These are phyloP conservation scores for Amaranthus palmeri DNA, from an alignment of 148 eudicot species.

Conservation along the genomic window DNA sequence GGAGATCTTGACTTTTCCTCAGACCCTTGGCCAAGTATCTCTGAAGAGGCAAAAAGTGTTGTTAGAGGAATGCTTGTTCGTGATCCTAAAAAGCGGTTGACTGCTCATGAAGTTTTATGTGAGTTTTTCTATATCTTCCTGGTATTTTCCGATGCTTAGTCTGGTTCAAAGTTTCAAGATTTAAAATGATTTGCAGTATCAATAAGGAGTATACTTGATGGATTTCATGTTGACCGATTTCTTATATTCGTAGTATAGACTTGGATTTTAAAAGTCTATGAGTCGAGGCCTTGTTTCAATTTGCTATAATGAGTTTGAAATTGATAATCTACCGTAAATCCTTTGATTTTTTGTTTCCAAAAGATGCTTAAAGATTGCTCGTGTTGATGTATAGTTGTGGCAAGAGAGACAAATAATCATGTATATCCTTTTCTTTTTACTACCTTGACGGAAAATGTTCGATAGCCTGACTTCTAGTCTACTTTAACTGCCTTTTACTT, in stretches of 20 bases:
- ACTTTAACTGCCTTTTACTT: not conserved
- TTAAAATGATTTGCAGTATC: no score
- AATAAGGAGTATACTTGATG: not conserved
- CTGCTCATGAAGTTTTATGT: slow-evolving; percentile 87
- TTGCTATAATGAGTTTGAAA: not conserved
- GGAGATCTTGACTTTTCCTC: slow-evolving; percentile 85
- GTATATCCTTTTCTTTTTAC: not conserved
- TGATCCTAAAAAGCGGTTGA: slow-evolving; percentile 69
- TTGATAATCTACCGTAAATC: not conserved
- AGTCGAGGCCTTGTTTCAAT: not conserved
- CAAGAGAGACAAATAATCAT: not conserved
- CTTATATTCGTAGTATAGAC: not conserved
- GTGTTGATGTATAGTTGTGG: not conserved
- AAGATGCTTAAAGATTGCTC: not conserved
- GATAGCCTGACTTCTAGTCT: no score
- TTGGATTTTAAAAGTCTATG: not conserved
- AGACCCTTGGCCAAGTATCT: slow-evolving; percentile 89
- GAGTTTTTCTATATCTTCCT: slow-evolving; percentile 29
- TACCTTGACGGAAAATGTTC: no score
- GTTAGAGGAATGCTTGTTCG: slow-evolving; percentile 82
- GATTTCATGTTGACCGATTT: not conserved
- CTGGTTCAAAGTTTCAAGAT: not conserved
- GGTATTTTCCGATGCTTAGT: not conserved
- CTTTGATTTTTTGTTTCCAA: not conserved
- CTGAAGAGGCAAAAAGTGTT: slow-evolving; percentile 81